These are phyloP conservation scores for Incumbomyces lentus DNA, from an alignment of 2,329 filamentous ascomycete species.

Conservation along the genomic window DNA sequence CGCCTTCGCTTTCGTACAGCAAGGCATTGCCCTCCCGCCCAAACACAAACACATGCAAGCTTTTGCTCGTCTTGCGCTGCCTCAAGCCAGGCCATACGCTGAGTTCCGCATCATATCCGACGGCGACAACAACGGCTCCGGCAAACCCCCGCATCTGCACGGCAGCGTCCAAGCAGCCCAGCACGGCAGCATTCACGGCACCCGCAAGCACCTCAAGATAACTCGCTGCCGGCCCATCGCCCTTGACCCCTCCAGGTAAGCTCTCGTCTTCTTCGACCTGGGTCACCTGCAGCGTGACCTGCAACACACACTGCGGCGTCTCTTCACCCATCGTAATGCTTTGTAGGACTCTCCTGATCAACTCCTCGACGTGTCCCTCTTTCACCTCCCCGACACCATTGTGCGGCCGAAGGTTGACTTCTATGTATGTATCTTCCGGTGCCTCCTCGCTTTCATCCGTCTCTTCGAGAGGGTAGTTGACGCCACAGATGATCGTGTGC, in stretches of 20 bases:
- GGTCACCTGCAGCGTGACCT: constrained; percentile 33
- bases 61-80: constrained; percentile 49
- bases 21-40: not conserved
- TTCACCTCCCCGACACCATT: constrained; percentile 75
- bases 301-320: constrained; percentile 33
- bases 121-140: constrained; percentile 54
- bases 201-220: constrained; percentile 71
- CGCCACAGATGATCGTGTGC: constrained; percentile 71
- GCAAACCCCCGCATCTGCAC: constrained; percentile 68
- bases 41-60: constrained; percentile 72
- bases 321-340: constrained; percentile 34
- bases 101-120: constrained; percentile 37
- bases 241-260: constrained; percentile 18
- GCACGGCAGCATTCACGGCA: constrained; percentile 66
- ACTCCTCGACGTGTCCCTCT: constrained; percentile 68
- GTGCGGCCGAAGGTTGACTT: constrained; percentile 79
- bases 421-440: constrained; percentile 79
- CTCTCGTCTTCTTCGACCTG: constrained; percentile 24
- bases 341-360: constrained; percentile 29
- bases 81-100: constrained; percentile 44
- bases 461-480: constrained; percentile 89
- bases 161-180: constrained; percentile 71
- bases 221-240: constrained; percentile 26
- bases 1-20: not conserved
- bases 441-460: constrained; percentile 72